Evolutionary conservation across 371 early-diverging fungal species (phyloP).

Genomic region (Dinochytrium kinnereticum): DNA sequence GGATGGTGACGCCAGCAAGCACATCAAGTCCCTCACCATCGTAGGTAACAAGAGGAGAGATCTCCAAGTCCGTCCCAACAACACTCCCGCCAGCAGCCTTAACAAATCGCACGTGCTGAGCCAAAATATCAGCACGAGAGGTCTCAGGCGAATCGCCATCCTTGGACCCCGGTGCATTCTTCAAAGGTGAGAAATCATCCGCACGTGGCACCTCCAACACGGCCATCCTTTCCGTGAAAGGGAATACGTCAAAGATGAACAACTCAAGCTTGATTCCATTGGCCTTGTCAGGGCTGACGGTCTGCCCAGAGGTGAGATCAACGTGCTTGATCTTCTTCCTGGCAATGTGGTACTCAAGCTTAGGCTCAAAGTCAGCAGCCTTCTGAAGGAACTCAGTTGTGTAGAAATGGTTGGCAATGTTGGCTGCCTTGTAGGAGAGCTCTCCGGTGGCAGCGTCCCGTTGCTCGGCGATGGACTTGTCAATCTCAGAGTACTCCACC

Average conservation of each 20-base stretch:
- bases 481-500: conserved; percentile 96
- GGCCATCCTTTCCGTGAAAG: conserved; percentile 82
- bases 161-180: conserved; percentile 92
- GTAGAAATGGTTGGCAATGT: conserved; percentile 98
- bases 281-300: conserved; percentile 74
- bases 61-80: conserved; percentile 72
- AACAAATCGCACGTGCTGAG: conserved; percentile 84
- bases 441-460: conserved; percentile 57
- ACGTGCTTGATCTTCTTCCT: conserved; percentile 95
- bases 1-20: conserved; percentile 62
- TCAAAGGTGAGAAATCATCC: conserved; percentile 97
- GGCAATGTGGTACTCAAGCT: conserved; percentile 94
- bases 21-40: conserved; percentile 89
- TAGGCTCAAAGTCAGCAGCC: conserved; percentile 77
- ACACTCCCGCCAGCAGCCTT: conserved; percentile 85
- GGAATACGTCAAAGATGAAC: conserved; percentile 97
- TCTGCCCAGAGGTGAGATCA: conserved; percentile 77
- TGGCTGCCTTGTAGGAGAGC: conserved; percentile 88
- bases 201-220: conserved; percentile 89
- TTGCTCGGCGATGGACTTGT: conserved; percentile 61
- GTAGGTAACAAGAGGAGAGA: conserved; percentile 91
- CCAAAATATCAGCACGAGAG: conserved; percentile 83
- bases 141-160: conserved; percentile 91
- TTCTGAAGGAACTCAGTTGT: conserved; percentile 87
- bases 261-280: conserved; percentile 98